These are phyloP conservation scores for Neolentinus lepideus DNA, from an alignment of 1,284 basidiomycete species.

Conservation along the genomic window DNA sequence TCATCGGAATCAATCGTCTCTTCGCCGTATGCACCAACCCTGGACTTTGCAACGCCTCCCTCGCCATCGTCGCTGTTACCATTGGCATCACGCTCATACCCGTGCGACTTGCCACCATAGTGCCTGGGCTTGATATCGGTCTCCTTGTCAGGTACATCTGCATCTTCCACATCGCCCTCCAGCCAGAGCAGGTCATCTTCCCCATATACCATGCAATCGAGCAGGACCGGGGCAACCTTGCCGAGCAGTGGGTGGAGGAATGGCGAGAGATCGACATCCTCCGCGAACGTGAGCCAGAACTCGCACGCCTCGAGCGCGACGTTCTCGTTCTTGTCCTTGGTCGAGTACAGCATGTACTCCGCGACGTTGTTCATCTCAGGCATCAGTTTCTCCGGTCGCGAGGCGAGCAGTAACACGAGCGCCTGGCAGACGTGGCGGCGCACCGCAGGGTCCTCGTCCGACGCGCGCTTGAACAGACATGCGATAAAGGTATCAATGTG, in stretches of 20 bases:
- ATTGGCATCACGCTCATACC: conserved; percentile 66
- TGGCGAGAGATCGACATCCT: conserved; percentile 81
- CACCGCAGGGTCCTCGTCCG: conserved; percentile 89
- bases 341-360: conserved; percentile 98
- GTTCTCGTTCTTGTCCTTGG: conserved; percentile 92
- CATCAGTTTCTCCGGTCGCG: conserved; percentile 92
- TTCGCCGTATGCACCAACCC: conserved; percentile 62
- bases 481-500: conserved; percentile 94
- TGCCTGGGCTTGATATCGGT: conserved; percentile 95
- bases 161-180: conserved; percentile 83
- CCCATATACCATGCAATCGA: conserved; percentile 97
- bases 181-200: conserved; percentile 96
- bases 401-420: conserved; percentile 87
- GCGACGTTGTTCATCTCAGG: conserved; percentile 95
- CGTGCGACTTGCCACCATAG: conserved; percentile 82
- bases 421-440: conserved; percentile 96
- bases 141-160: conserved; percentile 87
- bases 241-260: conserved; percentile 83
- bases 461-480: conserved; percentile 90
- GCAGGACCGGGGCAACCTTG: conserved; percentile 87
- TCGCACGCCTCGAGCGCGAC: conserved; percentile 97
- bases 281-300: conserved; percentile 99
- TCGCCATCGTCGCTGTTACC: conserved; percentile 32
- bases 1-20: conserved; percentile 75
- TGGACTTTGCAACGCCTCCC: conserved; percentile 23